Conservation (phyloP, 331 rosid species). For the Quercus tomentella region DNA sequence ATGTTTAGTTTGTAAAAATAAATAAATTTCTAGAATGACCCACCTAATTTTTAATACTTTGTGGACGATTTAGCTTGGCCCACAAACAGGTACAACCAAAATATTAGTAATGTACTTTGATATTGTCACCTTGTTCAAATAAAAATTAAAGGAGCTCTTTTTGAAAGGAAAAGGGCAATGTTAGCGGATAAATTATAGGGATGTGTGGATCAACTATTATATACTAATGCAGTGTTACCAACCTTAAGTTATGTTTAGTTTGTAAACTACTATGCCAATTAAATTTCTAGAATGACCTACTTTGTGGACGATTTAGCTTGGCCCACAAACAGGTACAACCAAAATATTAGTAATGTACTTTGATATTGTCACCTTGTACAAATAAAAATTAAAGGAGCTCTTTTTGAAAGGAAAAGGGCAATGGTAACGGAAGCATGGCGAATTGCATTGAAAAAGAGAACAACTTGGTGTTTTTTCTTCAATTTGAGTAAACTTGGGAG, state of each 20-base stretch:
- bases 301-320: neutral
- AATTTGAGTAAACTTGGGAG: neutral
- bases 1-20: neutral
- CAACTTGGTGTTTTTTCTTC: neutral
- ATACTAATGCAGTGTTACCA: neutral
- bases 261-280: neutral
- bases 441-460: no score
- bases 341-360: no score
- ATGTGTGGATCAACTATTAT: neutral
- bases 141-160: no score
- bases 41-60: neutral
- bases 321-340: neutral
- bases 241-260: neutral
- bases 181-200: neutral
- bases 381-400: no score
- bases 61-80: neutral
- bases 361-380: no score
- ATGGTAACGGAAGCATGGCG: no score
- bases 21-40: neutral
- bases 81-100: no score
- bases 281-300: neutral
- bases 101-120: no score
- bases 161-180: neutral
- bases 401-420: neutral
- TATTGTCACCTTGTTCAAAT: no score